Base-by-base conservation (phyloP, 305 asterid genomes). In the Rubia balearica region DNA sequence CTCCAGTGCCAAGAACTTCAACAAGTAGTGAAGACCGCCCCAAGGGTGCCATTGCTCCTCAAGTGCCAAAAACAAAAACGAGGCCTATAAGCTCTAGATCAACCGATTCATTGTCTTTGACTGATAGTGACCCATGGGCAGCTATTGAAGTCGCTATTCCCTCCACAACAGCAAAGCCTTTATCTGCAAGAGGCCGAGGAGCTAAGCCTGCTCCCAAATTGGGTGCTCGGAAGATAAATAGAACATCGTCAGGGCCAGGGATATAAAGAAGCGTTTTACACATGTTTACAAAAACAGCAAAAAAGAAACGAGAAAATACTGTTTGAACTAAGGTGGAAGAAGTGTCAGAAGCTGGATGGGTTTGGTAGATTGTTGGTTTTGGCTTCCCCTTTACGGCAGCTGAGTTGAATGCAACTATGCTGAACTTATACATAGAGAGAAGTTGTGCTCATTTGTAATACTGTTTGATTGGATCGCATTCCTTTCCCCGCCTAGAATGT, bases 131-230 rank as follows among this genome's bases (percentile, higher is more conserved):
- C 65, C 96, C 90, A n/a, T 91, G 97, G 97, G 93, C 90, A 27
- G 84, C 97, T 16, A 88, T 91, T 75, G 97, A 96, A n/a, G 96
- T 96, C 53, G 96, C 97, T 72, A 73, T 87, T 24, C 97, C 97
- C 10, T 84, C 88, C 65, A 82, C 93, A 3, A 90, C 83, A 75
- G 79, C 79, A 76, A 91, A 85, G 83, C 93, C 93, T 36, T 72
- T 86, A 59, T 80, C 83, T 16, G 78, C 72, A 57, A 88, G 96
- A 78, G 88, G 95, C 56, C 83, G 95, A 59, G 88, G 83, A 33
- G 65, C 76, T 11, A 94, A 89, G 83, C 74, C 92, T 67, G 85
- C 96, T 75, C 86, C 88, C 0, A 88, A 65, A 81, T 76, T 94
- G 75, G 99, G 99, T 73, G 99, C 94, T 17, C 96, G 85, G 72